phyloP scores from a whole-genome alignment of 1,284 basidiomycete genomes.

The Hymenochaete sp. region DNA sequence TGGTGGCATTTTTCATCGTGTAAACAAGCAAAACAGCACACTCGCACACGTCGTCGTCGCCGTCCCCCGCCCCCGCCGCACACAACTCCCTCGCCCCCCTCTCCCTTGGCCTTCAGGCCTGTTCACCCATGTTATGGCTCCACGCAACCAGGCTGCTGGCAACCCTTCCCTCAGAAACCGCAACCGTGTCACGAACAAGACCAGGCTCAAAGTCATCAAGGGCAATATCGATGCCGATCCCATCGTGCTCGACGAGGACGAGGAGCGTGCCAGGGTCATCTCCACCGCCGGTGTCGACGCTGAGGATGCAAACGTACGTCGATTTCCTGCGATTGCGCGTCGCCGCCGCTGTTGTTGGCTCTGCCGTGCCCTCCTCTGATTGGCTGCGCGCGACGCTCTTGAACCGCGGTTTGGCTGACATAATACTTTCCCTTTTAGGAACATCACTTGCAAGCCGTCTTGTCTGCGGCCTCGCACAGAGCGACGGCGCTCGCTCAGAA shows the following conservation, averaged over 20 bases:
- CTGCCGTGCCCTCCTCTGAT: conserved; percentile 39
- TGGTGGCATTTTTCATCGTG: too few species aligned
- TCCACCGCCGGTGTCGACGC: conserved; percentile 69
- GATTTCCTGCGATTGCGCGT: conserved; percentile 27
- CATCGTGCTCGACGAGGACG: conserved; percentile 73
- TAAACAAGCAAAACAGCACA: too few species aligned
- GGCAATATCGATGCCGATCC: conserved; percentile 76
- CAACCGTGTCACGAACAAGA: conserved; percentile 87
- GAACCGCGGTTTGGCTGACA: conserved; percentile 44
- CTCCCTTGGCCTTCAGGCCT: too few species aligned
- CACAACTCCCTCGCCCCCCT: too few species aligned
- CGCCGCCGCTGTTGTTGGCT: conserved; percentile 34
- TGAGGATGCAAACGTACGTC: conserved; percentile 81
- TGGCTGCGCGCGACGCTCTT: conserved; percentile 29
- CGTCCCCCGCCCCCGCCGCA: too few species aligned
- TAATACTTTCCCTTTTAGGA: conserved; percentile 55
- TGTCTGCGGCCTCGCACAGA: conserved; percentile 63
- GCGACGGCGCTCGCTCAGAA: conserved; percentile 35
- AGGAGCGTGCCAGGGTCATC: conserved; percentile 63
- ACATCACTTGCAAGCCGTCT: conserved; percentile 84
- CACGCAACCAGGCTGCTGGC: conserved; percentile 64
- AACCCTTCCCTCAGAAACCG: conserved; percentile 71
- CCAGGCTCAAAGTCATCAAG: conserved; percentile 73
- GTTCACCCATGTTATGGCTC: conserved; percentile 68
- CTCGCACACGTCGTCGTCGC: too few species aligned